Evolutionary conservation across 176 grass and related monocot species (phyloP).

Genomic region (Phoenix roebelenii): DNA sequence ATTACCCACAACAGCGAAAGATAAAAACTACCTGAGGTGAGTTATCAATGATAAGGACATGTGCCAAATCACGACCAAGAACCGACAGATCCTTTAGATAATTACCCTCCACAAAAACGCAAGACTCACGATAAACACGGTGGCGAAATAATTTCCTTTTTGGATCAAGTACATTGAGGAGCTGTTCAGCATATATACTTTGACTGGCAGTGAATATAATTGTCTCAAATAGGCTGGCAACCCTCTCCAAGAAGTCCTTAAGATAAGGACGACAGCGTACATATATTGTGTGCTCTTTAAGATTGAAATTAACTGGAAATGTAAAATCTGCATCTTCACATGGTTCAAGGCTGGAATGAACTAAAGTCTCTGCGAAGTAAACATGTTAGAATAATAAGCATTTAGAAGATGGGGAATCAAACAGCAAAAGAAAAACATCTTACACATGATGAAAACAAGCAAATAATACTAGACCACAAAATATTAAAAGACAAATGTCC

Average conservation of each 20-base stretch:
- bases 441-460: too few relatives aligned
- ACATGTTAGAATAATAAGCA: slow-evolving; percentile 8
- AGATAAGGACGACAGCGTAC: slow-evolving; percentile 79
- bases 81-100: slow-evolving; percentile 88
- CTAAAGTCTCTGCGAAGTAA: slow-evolving; percentile 66
- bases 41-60: slow-evolving; percentile 89
- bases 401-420: too few relatives aligned
- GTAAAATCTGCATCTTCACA: slow-evolving; percentile 79
- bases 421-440: too few relatives aligned
- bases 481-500: too few relatives aligned
- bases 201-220: slow-evolving; percentile 99
- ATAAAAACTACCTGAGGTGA: slow-evolving; percentile 63
- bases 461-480: too few relatives aligned
- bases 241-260: slow-evolving; percentile 73
- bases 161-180: slow-evolving; percentile 88
- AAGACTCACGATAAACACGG: slow-evolving; percentile 82
- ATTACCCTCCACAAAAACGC: slow-evolving; percentile 91
- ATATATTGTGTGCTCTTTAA: slow-evolving; percentile 83
- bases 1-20: too few relatives aligned
- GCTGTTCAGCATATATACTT: slow-evolving; percentile 90
- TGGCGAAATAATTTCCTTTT: slow-evolving; percentile 93
- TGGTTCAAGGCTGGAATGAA: slow-evolving; percentile 85
- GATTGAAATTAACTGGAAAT: slow-evolving; percentile 88
- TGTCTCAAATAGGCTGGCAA: slow-evolving; percentile 69
- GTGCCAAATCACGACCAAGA: slow-evolving; percentile 81